Evolutionary conservation across 768 basidiomycete genomes (phyloP).

Genomic region (Mycena venus): DNA sequence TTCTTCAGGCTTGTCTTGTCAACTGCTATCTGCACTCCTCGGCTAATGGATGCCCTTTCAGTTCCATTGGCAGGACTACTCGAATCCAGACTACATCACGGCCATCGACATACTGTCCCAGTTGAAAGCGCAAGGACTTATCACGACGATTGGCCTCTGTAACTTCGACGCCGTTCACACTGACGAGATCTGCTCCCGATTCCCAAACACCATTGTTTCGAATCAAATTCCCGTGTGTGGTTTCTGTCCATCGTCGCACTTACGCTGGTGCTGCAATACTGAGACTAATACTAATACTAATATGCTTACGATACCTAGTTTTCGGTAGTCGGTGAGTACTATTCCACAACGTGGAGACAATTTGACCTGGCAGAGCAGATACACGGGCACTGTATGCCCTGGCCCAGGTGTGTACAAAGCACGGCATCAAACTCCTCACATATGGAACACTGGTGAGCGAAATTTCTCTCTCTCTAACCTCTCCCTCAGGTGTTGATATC

Average conservation of each 20-base stretch:
- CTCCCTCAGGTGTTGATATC: not conserved
- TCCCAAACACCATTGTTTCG: conserved; percentile 79
- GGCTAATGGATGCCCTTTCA: conserved; percentile 40
- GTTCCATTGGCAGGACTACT: conserved; percentile 88
- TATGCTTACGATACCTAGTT: conserved; percentile 63
- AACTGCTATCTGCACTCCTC: conserved; percentile 9
- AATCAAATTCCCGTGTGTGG: conserved; percentile 86
- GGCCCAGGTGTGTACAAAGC: conserved; percentile 81
- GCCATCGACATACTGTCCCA: conserved; percentile 67
- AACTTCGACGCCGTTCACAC: conserved; percentile 85
- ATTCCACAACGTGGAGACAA: too few relatives aligned
- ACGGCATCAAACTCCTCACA: conserved; percentile 78
- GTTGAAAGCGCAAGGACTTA: conserved; percentile 70
- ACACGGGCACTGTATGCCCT: conserved; percentile 82
- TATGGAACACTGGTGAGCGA: conserved; percentile 82
- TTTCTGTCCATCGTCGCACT: conserved; percentile 6
- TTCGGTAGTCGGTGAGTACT: too few relatives aligned
- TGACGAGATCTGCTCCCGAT: conserved; percentile 83
- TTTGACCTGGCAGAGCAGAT: too few relatives aligned
- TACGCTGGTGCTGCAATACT: conserved; percentile 2
- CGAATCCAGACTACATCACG: conserved; percentile 56
- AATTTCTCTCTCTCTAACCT: too few relatives aligned
- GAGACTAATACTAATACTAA: conserved; percentile 9
- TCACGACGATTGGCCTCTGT: conserved; percentile 79
- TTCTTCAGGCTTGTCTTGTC: conserved; percentile 70